phyloP scores from a whole-genome alignment of 768 basidiomycete genomes.

The Hemileccinum rubropunctum region DNA sequence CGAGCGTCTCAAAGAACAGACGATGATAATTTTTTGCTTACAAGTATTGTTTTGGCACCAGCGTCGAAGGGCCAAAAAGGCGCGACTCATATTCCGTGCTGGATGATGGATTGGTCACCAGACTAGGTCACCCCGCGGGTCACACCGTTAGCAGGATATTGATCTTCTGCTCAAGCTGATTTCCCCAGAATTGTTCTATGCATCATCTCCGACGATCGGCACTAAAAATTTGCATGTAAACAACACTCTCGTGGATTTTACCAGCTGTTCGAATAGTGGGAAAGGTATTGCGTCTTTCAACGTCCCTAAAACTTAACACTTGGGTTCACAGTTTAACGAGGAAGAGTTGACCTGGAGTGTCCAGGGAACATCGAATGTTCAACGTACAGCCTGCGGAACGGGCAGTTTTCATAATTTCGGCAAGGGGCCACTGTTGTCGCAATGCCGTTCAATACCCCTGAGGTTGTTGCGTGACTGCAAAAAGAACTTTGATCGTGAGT shows the following conservation, averaged over 20 bases:
- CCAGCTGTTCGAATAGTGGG: background rate
- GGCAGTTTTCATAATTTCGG: background rate
- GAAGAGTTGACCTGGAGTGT: background rate
- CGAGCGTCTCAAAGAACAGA: no score
- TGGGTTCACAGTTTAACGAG: background rate
- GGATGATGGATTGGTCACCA: no score
- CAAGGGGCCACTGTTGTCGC: background rate
- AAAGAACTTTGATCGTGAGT: background rate
- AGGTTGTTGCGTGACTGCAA: constrained; percentile 2
- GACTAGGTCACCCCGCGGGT: no score
- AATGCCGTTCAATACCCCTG: background rate
- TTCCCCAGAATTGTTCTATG: background rate
- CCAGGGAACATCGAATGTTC: background rate
- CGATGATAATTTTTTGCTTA: no score
- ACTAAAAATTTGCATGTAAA: background rate
- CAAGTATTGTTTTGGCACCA: no score
- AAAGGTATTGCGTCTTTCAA: background rate
- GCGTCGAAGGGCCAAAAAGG: no score
- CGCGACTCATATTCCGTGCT: no score
- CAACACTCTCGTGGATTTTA: background rate
- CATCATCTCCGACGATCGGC: background rate
- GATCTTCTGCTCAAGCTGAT: background rate
- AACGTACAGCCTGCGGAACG: background rate
- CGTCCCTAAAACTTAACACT: background rate
- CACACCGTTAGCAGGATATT: no score